Conservation (phyloP, 129 eudicot species). For the sunflower (Helianthus annuus) region DNA sequence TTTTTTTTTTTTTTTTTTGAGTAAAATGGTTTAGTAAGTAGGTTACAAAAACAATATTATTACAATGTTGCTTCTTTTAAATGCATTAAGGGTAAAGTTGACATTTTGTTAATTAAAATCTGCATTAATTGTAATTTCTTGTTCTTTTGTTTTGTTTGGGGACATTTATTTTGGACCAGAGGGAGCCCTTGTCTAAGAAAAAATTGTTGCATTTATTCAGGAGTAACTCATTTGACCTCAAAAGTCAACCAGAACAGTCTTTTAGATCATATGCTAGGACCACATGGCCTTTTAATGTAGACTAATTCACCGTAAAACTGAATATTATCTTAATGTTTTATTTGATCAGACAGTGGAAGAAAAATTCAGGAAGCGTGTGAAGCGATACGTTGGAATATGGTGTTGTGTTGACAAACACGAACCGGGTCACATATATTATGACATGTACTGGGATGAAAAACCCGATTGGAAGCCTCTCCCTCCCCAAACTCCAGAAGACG, state of each 20-base stretch:
- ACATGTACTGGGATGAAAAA: conserved; percentile 97
- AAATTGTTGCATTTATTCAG: neutral
- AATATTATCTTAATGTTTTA: neutral
- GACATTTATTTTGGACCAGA: neutral
- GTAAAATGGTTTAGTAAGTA: conserved; percentile 2
- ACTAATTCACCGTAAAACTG: neutral
- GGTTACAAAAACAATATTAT: too few species aligned
- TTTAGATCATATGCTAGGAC: conserved; percentile 9
- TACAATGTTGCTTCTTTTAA: neutral
- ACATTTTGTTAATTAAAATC: neutral
- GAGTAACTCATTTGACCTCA: conserved; percentile 3
- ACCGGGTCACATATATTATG: conserved; percentile 93
- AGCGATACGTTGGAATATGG: conserved; percentile 88
- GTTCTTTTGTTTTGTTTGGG: neutral
- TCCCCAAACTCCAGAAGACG: conserved; percentile 88
- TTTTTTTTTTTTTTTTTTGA: neutral
- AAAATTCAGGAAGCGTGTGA: conserved; percentile 75
- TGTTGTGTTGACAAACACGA: conserved; percentile 74
- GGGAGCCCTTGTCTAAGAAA: neutral
- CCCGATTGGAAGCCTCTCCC: conserved; percentile 95
- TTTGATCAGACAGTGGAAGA: conserved; percentile 60
- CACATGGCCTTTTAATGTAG: neutral
- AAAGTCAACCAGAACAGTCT: neutral
- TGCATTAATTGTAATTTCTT: neutral
- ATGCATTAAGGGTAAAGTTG: neutral